phyloP scores from a whole-genome alignment of 2,329 filamentous ascomycete genomes.

The Calonectria honghensis region DNA sequence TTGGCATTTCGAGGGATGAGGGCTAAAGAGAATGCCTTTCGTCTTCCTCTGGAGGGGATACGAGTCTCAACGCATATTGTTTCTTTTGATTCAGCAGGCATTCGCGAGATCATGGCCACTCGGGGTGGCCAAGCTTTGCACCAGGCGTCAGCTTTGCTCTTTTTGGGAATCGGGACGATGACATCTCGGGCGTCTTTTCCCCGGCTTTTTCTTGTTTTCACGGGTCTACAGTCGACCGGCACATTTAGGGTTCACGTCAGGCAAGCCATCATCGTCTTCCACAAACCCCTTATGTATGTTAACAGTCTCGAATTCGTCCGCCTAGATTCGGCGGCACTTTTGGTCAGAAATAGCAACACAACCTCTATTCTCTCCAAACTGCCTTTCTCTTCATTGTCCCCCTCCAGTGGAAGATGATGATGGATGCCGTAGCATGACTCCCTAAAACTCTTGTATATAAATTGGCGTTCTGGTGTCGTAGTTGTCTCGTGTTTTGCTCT shows the following conservation, averaged over 20 bases:
- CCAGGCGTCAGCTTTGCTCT: conserved; percentile 57
- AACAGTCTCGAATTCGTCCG: conserved; percentile 65
- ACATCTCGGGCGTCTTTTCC: conserved; percentile 43
- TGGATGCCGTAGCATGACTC: conserved; percentile 74
- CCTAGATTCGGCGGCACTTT: conserved; percentile 58
- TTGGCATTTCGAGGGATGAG: conserved; percentile 52
- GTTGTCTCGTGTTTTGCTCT: conserved; percentile 50
- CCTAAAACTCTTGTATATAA: conserved; percentile 65
- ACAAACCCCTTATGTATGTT: conserved; percentile 79
- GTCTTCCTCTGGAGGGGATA: conserved; percentile 53
- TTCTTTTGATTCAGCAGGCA: conserved; percentile 58
- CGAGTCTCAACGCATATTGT: conserved; percentile 53
- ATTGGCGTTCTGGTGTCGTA: conserved; percentile 57
- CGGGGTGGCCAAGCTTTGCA: conserved; percentile 55
- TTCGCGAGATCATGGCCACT: conserved; percentile 56
- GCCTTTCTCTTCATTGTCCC: conserved; percentile 59
- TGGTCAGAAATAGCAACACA: conserved; percentile 66
- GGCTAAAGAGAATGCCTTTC: conserved; percentile 45
- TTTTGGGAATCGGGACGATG: conserved; percentile 53
- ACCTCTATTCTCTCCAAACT: conserved; percentile 61
- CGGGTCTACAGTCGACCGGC: conserved; percentile 49
- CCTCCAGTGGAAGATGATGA: conserved; percentile 76
- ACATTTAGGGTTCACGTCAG: conserved; percentile 65
- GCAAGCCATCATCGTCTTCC: conserved; percentile 84
- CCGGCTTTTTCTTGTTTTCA: conserved; percentile 40